These are phyloP conservation scores for Arthroderma uncinatum DNA, from an alignment of 2,329 filamentous ascomycete genomes.

Conservation along the genomic window DNA sequence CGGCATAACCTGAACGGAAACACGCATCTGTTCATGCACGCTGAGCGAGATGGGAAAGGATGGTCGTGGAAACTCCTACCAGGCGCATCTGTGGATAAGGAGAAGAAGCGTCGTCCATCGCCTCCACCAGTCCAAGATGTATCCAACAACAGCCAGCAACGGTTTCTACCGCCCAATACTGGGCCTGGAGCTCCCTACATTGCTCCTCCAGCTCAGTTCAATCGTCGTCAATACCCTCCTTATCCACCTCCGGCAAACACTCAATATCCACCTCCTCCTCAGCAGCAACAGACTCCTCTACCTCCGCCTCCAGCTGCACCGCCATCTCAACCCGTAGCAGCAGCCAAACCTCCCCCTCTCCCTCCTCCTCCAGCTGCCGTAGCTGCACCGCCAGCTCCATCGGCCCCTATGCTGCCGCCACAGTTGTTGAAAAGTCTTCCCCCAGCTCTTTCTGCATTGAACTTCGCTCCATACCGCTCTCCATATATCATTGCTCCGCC, in stretches of 20 bases:
- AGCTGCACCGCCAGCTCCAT: background rate
- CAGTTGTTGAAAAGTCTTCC: constrained; percentile 31
- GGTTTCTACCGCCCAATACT: constrained; percentile 30
- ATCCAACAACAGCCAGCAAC: constrained; percentile 25
- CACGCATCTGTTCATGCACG: constrained; percentile 48
- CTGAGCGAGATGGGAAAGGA: constrained; percentile 51
- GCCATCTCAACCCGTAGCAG: background rate
- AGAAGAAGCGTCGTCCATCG: constrained; percentile 41
- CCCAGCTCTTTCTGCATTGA: constrained; percentile 28
- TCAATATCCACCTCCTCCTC: constrained; percentile 12
- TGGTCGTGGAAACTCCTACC: constrained; percentile 53
- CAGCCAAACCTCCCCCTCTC: constrained; percentile 9
- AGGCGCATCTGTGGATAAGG: constrained; percentile 49
- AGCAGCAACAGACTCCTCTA: constrained; percentile 8
- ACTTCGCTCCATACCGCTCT: constrained; percentile 31
- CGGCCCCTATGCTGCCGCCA: constrained; percentile 21
- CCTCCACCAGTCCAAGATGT: constrained; percentile 29
- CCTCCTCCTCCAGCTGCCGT: background rate
- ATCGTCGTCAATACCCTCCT: constrained; percentile 16
- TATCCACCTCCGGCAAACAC: constrained; percentile 14
- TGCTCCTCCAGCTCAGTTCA: constrained; percentile 21
- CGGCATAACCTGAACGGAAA: constrained; percentile 52
- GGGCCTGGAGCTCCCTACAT: constrained; percentile 24
- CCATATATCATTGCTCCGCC: constrained; percentile 27
- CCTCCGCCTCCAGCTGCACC: background rate